Evolutionary conservation across 805 yeast genomes (phyloP).

Genomic region (Metschnikowia peoriensis): DNA sequence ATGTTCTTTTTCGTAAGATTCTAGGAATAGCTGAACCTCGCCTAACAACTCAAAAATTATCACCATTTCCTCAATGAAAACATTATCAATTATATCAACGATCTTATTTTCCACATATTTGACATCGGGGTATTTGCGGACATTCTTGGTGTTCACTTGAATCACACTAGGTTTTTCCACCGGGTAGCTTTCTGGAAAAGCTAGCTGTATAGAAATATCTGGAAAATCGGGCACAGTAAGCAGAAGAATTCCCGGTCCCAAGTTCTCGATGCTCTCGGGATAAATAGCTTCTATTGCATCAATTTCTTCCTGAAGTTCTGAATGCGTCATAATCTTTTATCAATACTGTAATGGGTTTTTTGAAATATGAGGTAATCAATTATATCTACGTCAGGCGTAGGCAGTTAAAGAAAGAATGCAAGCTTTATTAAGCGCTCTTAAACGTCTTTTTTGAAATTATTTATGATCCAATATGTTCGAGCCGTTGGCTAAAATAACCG

Average conservation of each 20-base stretch:
- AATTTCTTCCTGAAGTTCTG: conserved; percentile 55
- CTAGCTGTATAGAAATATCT: conserved; percentile 57
- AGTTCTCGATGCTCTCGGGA: conserved; percentile 54
- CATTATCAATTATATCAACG: conserved; percentile 45
- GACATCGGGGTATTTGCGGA: conserved; percentile 38
- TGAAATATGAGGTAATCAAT: too few species aligned
- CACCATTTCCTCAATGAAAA: conserved; percentile 62
- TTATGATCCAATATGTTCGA: too few species aligned
- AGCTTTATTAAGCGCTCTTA: too few species aligned
- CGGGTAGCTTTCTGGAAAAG: conserved; percentile 76
- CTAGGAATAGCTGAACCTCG: conserved; percentile 55
- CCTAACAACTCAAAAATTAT: conserved; percentile 75
- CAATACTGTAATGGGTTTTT: not conserved
- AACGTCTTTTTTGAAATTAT: too few species aligned
- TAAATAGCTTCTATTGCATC: conserved; percentile 85
- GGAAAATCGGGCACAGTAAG: conserved; percentile 63
- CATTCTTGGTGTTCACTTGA: conserved; percentile 46
- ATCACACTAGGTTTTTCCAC: conserved; percentile 57
- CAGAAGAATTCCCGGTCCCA: conserved; percentile 42
- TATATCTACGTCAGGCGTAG: too few species aligned
- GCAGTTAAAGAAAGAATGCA: too few species aligned
- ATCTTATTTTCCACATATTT: conserved; percentile 46
- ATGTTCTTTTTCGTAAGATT: conserved; percentile 24
- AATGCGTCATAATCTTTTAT: conserved; percentile 3
- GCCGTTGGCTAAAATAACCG: too few species aligned